These are phyloP conservation scores for Blastocystis sp. DNA, from an alignment of 352 stramenopile genomes.

Conservation along the genomic window DNA sequence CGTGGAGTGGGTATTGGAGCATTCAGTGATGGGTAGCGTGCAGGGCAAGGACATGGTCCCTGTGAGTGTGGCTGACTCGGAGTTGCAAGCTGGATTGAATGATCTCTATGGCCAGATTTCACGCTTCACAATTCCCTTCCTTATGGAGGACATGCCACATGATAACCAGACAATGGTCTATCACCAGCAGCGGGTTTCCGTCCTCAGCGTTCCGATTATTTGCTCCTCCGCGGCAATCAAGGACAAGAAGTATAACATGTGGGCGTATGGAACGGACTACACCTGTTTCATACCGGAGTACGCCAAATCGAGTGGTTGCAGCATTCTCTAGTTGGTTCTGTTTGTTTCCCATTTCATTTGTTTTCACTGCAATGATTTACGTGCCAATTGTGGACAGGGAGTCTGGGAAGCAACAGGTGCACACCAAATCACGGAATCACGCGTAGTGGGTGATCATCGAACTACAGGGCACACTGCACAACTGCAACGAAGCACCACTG, in stretches of 20 bases:
- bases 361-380: slow-evolving; percentile 19
- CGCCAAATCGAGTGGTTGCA: not conserved
- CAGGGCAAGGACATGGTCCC: not conserved
- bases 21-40: not conserved
- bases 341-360: not conserved
- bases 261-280: not conserved
- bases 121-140: not conserved
- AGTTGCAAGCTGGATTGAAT: too few relatives aligned
- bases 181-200: not conserved
- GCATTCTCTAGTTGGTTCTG: not conserved
- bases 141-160: not conserved
- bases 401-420: not conserved
- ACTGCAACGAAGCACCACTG: not conserved
- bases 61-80: too few relatives aligned
- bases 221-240: not conserved
- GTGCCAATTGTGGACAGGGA: not conserved
- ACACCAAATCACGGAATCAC: not conserved
- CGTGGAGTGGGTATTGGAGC: not conserved
- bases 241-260: not conserved
- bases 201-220: not conserved
- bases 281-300: not conserved
- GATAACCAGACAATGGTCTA: not conserved
- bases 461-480: slow-evolving; percentile 26
- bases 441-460: slow-evolving; percentile 38
- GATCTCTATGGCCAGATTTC: not conserved